Conservation (phyloP, 371 early-diverging fungal genomes). For the Nematocida major region DNA sequence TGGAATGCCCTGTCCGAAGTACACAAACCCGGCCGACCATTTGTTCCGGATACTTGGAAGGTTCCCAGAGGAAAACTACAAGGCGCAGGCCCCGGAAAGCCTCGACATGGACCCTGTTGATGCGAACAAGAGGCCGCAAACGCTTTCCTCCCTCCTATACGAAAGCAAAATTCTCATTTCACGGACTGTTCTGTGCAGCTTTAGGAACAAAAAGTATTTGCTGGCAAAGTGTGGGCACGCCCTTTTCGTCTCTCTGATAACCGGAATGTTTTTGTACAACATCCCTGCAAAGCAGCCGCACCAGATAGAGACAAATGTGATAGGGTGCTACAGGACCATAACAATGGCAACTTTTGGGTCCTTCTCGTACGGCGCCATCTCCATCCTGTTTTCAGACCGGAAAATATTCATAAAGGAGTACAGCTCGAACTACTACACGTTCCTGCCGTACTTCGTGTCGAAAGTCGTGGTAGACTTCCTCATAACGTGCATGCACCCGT, state of each 20-base stretch:
- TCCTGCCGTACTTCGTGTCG: constrained; percentile 49
- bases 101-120: background rate
- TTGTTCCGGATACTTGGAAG: constrained; percentile 40
- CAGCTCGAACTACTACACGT: constrained; percentile 47
- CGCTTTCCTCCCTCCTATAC: background rate
- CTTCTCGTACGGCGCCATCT: constrained; percentile 48
- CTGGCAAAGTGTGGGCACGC: constrained; percentile 36
- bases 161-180: constrained; percentile 26
- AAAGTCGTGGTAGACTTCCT: constrained; percentile 45
- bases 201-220: constrained; percentile 46
- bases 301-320: constrained; percentile 37
- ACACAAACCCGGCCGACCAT: constrained; percentile 80
- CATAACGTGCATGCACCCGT: constrained; percentile 40
- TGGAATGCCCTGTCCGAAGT: constrained; percentile 74
- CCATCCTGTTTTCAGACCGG: constrained; percentile 42
- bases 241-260: constrained; percentile 23
- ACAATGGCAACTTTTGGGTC: constrained; percentile 46
- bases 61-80: background rate
- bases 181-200: constrained; percentile 27
- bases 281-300: constrained; percentile 10
- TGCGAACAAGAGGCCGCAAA: background rate
- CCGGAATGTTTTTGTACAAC: constrained; percentile 50
- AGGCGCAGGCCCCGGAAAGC: background rate
- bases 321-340: constrained; percentile 47
- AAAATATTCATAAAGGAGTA: constrained; percentile 51